These are phyloP conservation scores for Talaromyces sp. DNA, from an alignment of 2,329 filamentous ascomycete species.

Conservation along the genomic window DNA sequence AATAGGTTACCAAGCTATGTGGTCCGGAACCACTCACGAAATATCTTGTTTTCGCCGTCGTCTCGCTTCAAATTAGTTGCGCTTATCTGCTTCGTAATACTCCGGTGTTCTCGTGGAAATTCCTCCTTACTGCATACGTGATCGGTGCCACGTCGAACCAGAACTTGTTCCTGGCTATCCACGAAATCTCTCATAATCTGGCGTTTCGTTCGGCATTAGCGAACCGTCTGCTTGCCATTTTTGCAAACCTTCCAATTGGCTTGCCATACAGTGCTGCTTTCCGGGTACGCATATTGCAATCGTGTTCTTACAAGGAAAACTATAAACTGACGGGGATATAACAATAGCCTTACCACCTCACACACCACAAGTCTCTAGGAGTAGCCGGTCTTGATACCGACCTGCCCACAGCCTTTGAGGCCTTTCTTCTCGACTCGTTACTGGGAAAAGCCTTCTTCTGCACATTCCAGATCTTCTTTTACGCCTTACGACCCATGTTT, in stretches of 20 bases:
- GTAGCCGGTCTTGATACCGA: slow-evolving; percentile 96
- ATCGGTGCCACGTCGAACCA: slow-evolving; percentile 95
- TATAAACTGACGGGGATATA: background rate
- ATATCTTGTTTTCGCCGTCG: slow-evolving; percentile 80
- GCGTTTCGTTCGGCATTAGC: slow-evolving; percentile 75
- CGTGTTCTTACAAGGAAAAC: background rate
- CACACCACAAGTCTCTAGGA: slow-evolving; percentile 96
- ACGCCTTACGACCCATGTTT: slow-evolving; percentile 91
- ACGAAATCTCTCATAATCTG: slow-evolving; percentile 97
- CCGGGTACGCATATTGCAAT: slow-evolving; percentile 52
- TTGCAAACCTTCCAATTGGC: slow-evolving; percentile 93
- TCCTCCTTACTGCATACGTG: slow-evolving; percentile 82
- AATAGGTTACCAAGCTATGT: slow-evolving; percentile 91
- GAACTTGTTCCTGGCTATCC: slow-evolving; percentile 96
- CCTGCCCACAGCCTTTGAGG: slow-evolving; percentile 86
- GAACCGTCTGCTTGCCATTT: slow-evolving; percentile 82
- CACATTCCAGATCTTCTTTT: slow-evolving; percentile 99
- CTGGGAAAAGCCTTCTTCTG: slow-evolving; percentile 97
- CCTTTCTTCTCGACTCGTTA: slow-evolving; percentile 84
- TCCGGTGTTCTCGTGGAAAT: slow-evolving; percentile 74
- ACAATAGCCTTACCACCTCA: slow-evolving; percentile 82
- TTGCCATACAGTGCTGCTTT: slow-evolving; percentile 96
- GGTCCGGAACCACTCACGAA: slow-evolving; percentile 94
- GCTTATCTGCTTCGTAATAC: slow-evolving; percentile 73
- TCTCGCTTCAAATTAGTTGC: slow-evolving; percentile 71